Percentiles rank a stretch among this genome's conserved stretches.
Conservation (phyloP, 352 stramenopile genomes). For the Phytophthora europaea region DNA sequence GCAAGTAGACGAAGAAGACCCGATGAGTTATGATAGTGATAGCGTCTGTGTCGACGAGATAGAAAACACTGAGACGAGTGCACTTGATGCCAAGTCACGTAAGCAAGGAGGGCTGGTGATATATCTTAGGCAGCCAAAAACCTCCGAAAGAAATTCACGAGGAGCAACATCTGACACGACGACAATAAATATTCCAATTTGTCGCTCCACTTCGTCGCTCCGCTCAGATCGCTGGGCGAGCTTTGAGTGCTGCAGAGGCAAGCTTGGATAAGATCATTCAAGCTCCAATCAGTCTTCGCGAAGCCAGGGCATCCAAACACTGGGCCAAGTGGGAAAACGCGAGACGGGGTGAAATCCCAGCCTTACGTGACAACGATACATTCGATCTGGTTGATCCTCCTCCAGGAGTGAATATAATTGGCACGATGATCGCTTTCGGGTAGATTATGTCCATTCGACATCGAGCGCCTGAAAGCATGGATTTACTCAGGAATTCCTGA, state of each 20-base stretch:
- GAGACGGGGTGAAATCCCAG: slow-evolving; percentile 2
- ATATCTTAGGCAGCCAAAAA: too few relatives aligned
- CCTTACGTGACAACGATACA: too few relatives aligned
- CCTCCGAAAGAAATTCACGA: too few relatives aligned
- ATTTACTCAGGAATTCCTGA: slow-evolving; percentile 22
- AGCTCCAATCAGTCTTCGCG: not conserved
- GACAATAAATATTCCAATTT: too few relatives aligned
- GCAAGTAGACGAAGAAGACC: not conserved
- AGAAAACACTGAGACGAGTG: not conserved
- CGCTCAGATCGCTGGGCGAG: not conserved
- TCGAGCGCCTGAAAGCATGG: slow-evolving; percentile 25
- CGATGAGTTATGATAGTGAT: not conserved
- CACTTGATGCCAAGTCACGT: too few relatives aligned
- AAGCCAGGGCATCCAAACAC: not conserved
- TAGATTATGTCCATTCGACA: not conserved
- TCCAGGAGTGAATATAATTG: too few relatives aligned
- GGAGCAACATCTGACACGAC: too few relatives aligned
- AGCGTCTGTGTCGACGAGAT: too few relatives aligned
- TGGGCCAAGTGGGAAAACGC: slow-evolving; percentile 5
- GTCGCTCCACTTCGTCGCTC: not conserved
- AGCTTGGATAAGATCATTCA: slow-evolving; percentile 3
- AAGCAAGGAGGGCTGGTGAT: too few relatives aligned
- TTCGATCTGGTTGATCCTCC: too few relatives aligned
- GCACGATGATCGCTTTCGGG: too few relatives aligned
- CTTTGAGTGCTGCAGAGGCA: not conserved